Evolutionary conservation across 495 filamentous ascomycete species (phyloP), one percentile per base, ranked within the genome.

Genomic region (Platismatia glauca): DNA sequence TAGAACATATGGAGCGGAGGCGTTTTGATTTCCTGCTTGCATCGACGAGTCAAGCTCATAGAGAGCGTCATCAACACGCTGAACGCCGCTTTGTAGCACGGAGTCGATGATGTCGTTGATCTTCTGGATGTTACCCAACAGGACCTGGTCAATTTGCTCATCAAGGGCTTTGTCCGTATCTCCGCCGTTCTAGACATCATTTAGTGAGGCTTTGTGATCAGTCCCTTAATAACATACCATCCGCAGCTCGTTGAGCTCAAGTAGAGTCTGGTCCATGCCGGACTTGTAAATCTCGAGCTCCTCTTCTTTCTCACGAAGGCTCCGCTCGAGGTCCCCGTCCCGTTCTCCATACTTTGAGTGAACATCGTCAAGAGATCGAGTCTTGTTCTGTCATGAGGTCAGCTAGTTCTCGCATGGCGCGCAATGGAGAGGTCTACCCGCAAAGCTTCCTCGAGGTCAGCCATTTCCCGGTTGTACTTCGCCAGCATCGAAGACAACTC

Each of bases 81-180:
- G 87, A 59, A 97, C 91, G 71, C 91, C 95, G 57, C 90, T 85
- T 74, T 96, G 91, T 41, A 98, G 79, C 39, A 98, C 94, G 5
- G 94, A 95, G 75, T 98, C 94, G 68, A 98, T 95, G 64, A 97
- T 95, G 59, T 96, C 91, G 79, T 93, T 92, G 75, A 98, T 89
- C 79, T 96, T 96, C 65, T 86, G 84, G 39, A 96, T 81, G 62
- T 90, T 91, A 57, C 87, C 85, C 53, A 92, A 82, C 52, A 97
- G 82, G 63, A 97, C 78, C 50, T 86, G 86, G 72, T 97, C 94
- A 60, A 98, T 86, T 76, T 96, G 89, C 34, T 89, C 87, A 70
- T 98, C 93, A 52, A 97, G 76, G 15, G 84, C 91, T 57, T 86
- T 79, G 68, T 97, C 93, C 27, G 84, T 86, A 60, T 86, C 89